phyloP scores from a whole-genome alignment of 2,329 filamentous ascomycete genomes.

The Fusarium sterilihyphosum region DNA sequence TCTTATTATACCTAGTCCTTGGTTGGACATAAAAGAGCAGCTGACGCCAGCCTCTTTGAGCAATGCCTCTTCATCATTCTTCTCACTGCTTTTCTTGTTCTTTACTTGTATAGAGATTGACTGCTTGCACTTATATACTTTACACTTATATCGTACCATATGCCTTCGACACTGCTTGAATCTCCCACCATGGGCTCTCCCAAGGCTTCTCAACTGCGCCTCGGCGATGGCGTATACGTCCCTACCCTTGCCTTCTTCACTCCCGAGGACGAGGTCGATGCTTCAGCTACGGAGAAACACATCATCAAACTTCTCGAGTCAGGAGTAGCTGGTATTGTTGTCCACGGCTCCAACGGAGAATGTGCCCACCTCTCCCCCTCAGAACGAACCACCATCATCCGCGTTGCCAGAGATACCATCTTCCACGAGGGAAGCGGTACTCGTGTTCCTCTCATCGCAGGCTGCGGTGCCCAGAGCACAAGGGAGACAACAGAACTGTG shows the following conservation, averaged over 20 bases:
- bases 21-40: constrained; percentile 40
- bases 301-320: constrained; percentile 64
- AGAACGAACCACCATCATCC: constrained; percentile 74
- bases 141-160: not conserved
- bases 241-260: constrained; percentile 52
- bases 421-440: constrained; percentile 37
- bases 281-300: constrained; percentile 46
- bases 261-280: constrained; percentile 48
- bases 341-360: constrained; percentile 86
- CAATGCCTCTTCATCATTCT: not conserved
- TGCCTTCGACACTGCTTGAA: constrained; percentile 41
- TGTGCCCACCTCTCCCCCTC: constrained; percentile 79
- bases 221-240: constrained; percentile 50
- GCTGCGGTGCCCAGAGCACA: constrained; percentile 79
- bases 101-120: constrained; percentile 12
- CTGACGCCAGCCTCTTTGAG: constrained; percentile 30
- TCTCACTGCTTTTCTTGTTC: not conserved
- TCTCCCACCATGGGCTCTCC: constrained; percentile 41
- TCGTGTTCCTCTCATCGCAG: constrained; percentile 69
- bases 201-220: constrained; percentile 40
- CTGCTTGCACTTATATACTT: not conserved
- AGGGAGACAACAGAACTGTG: constrained; percentile 78
- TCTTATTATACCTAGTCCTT: not conserved
- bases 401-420: constrained; percentile 58
- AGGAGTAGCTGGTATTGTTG: constrained; percentile 78